Conservation (phyloP, 2,329 filamentous ascomycete genomes). For the Malbranchea zuffiana region DNA sequence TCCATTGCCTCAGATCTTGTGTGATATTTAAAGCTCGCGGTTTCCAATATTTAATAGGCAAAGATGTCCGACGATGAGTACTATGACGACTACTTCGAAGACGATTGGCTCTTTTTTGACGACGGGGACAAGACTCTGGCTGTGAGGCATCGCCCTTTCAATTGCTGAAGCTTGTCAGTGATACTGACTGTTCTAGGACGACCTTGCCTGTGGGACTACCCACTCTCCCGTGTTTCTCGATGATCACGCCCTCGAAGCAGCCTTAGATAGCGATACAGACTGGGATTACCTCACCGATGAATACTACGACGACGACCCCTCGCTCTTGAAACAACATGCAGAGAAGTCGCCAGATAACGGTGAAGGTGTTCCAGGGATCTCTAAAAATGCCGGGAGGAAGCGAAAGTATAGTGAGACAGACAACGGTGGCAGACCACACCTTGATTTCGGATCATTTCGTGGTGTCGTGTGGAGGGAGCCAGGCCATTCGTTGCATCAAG, state of each 20-base stretch:
- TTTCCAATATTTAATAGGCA: too few species aligned
- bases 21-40: too few species aligned
- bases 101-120: conserved; percentile 12
- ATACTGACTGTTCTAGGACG: conserved; percentile 18
- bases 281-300: conserved; percentile 22
- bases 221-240: conserved; percentile 25
- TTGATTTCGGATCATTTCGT: conserved; percentile 21
- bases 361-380: not conserved
- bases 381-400: conserved; percentile 5
- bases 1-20: too few species aligned
- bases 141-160: not conserved
- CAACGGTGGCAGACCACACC: not conserved
- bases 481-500: conserved; percentile 18
- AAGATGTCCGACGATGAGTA: conserved; percentile 20
- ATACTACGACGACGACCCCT: conserved; percentile 19
- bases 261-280: conserved; percentile 23
- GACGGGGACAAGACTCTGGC: conserved; percentile 10
- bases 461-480: conserved; percentile 33
- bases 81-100: conserved; percentile 13
- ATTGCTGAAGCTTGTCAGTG: not conserved
- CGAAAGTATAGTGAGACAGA: not conserved
- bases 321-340: conserved; percentile 6
- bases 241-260: conserved; percentile 19
- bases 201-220: conserved; percentile 23
- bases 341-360: not conserved